A percentile compares a stretch with the other conserved stretches of the same genome.
phyloP scores from a whole-genome alignment of 1,284 basidiomycete species.

The Cutaneotrichosporon dermatis region DNA sequence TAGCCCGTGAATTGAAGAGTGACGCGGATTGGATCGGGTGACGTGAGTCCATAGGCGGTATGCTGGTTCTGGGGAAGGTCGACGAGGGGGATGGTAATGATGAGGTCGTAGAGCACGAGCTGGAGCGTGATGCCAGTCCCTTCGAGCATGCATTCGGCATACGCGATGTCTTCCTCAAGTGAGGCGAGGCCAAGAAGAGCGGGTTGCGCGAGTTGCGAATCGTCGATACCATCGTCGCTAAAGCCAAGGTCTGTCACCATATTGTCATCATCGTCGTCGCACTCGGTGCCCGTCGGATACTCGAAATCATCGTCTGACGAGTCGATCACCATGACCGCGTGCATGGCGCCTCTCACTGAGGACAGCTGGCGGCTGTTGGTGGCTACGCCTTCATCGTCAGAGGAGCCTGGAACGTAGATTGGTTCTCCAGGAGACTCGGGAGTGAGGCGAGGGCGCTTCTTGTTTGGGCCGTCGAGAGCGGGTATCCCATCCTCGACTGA shows the following conservation, averaged over 20 bases:
- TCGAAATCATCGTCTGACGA: background rate
- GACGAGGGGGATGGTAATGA: constrained; percentile 6
- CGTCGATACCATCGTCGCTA: background rate
- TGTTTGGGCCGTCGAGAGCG: too few relatives aligned
- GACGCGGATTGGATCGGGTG: background rate
- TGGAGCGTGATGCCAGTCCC: background rate
- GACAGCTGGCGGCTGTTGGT: too few relatives aligned
- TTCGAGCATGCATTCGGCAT: background rate
- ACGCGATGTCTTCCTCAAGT: constrained; percentile 8
- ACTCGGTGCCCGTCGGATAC: background rate
- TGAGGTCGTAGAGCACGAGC: background rate
- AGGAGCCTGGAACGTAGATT: too few relatives aligned
- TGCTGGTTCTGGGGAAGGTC: constrained; percentile 3
- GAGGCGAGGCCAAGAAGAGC: background rate
- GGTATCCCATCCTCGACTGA: too few relatives aligned
- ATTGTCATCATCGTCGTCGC: too few relatives aligned
- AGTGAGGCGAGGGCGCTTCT: too few relatives aligned
- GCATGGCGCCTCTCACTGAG: background rate
- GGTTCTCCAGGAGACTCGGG: too few relatives aligned
- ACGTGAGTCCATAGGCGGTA: constrained; percentile 3
- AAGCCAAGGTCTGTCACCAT: background rate
- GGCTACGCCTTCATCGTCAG: too few relatives aligned
- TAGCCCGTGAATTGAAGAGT: background rate
- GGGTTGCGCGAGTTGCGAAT: background rate
- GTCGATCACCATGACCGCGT: background rate